Base-by-base conservation (phyloP, 2,329 filamentous ascomycete species). In the Fusarium phyllophilum region DNA sequence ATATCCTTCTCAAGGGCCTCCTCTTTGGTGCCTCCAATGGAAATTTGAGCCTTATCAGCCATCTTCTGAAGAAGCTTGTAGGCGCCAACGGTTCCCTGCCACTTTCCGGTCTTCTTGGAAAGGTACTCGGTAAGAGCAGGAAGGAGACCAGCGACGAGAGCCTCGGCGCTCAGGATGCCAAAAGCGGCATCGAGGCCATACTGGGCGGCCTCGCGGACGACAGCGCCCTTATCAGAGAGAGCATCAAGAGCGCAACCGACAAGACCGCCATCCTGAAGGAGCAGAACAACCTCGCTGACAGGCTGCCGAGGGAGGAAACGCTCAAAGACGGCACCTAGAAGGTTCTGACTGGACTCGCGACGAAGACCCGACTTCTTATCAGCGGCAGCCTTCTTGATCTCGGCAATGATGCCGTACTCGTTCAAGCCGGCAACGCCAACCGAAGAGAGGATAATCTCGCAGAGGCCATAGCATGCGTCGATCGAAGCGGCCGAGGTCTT, bases 131-230 rank as follows among this genome's bases (percentile, higher is more conserved):
- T 84, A 45, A 99, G 86, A 22, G 90, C 88, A 6, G 96, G 95
- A 58, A 99, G 86, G 46, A 99, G 88, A 26, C 93, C 95, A 72
- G 90, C 89, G 59, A 97, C 92, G 79, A 97, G 89, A 56, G 94
- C 91, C 86, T 98, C 96, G 63, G 94, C 86, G 80, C 90, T 91
- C 72, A 99, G 86, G 80, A 92, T 90, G 75, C 88, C 87, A 83
- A 97, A 97, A 31, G 98, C 87, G 31, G 94, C 93, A 82, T 99
- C 95, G 65, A 99, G 88, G 38, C 95, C 96, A 83, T 98, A 99
- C 82, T 97, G 94, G 11, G 96, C 95, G 48, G 95, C 93, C 80
- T 98, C 95, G 77, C 93, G 93, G 54, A 98, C 95, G 13, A 97
- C 92, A 56, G 92, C 86, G 58, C 93, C 94, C 86, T 99, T 98